Evolutionary conservation across 495 filamentous ascomycete genomes (phyloP).

Genomic region (Cladorrhinum samala): DNA sequence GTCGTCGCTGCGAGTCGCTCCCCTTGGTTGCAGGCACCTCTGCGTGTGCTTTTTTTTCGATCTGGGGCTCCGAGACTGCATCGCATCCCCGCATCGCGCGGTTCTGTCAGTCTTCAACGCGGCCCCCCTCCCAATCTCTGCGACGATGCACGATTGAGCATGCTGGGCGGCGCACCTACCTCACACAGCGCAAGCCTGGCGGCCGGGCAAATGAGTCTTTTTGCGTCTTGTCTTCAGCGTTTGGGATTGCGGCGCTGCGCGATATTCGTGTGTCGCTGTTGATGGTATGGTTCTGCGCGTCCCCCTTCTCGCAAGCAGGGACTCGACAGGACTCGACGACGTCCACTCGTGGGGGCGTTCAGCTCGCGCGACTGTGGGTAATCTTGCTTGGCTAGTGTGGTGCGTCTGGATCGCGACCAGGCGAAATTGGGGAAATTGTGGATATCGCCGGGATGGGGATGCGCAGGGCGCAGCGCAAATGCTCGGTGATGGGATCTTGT

Average conservation of each 20-base stretch:
- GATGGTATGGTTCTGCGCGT: not conserved
- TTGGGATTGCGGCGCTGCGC: conserved; percentile 28
- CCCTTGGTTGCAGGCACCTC: too few relatives aligned
- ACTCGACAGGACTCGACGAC: conserved; percentile 6
- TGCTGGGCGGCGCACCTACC: not conserved
- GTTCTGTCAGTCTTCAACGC: conserved; percentile 1
- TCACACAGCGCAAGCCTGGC: conserved; percentile 61
- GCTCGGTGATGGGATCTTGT: not conserved
- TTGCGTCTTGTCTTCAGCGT: conserved; percentile 33
- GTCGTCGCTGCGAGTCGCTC: too few relatives aligned
- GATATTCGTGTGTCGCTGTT: too few relatives aligned
- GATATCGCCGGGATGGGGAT: not conserved
- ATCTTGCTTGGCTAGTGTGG: not conserved
- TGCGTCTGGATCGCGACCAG: not conserved
- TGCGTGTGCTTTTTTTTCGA: too few relatives aligned
- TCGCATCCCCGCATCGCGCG: conserved; percentile 13
- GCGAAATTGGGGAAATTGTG: not conserved
- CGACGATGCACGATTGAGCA: not conserved
- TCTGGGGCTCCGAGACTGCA: conserved; percentile 47
- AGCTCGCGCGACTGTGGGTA: not conserved
- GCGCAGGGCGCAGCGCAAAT: not conserved
- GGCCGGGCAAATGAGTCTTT: conserved; percentile 54
- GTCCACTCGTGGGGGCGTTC: not conserved
- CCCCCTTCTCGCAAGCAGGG: conserved; percentile 3
- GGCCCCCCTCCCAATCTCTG: not conserved